Evolutionary conservation across 164 flowering plant species (phyloP).

Genomic region (Sextonia rubra): DNA sequence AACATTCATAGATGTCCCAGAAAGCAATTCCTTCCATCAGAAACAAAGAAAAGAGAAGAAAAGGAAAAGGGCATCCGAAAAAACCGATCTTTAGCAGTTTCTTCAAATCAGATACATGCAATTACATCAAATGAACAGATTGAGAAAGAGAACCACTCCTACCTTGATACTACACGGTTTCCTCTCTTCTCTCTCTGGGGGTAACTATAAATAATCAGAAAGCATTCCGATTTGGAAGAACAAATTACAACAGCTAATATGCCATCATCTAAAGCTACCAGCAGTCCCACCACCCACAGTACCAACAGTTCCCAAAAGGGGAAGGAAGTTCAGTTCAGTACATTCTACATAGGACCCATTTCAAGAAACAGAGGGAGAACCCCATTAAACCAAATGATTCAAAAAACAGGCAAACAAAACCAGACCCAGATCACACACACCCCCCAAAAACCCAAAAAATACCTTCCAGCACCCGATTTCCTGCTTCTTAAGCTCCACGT

Average conservation of each 20-base stretch:
- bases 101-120: constrained; percentile 21
- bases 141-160: background rate
- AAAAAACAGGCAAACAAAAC: background rate
- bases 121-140: background rate
- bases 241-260: background rate
- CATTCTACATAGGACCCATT: background rate
- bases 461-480: background rate
- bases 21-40: background rate
- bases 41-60: too few species aligned
- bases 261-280: too few species aligned
- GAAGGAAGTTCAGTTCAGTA: background rate
- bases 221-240: background rate
- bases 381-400: background rate
- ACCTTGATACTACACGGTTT: background rate
- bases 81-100: constrained; percentile 9
- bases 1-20: background rate
- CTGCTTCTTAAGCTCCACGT: background rate
- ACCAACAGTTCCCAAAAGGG: background rate
- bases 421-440: background rate
- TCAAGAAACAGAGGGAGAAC: background rate
- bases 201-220: background rate
- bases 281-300: background rate
- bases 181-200: too few species aligned
- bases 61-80: background rate
- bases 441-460: background rate